Percentiles rank a stretch among this genome's conserved stretches.
These are phyloP conservation scores for Stephania cephalantha DNA, from an alignment of 164 flowering plant genomes.

Conservation along the genomic window DNA sequence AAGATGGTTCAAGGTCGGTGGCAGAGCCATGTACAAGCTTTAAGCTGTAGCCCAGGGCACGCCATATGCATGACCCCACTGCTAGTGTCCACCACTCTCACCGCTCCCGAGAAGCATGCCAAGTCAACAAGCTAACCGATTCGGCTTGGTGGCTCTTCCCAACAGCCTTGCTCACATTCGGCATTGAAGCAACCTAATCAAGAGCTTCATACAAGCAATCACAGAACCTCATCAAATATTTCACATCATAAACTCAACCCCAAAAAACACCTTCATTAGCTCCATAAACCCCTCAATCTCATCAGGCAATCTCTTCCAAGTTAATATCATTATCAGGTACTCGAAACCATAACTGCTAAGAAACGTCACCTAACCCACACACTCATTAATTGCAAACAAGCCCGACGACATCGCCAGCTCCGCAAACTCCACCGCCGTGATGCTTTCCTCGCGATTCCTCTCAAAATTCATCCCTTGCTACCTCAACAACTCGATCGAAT, in stretches of 20 bases:
- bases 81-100: too few relatives aligned
- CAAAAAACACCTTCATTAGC: slow-evolving; percentile 29
- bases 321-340: slow-evolving; percentile 42
- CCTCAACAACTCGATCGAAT: slow-evolving; percentile 39
- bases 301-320: slow-evolving; percentile 27
- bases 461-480: slow-evolving; percentile 50
- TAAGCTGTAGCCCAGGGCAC: too few relatives aligned
- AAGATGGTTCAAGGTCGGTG: too few relatives aligned
- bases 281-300: slow-evolving; percentile 29
- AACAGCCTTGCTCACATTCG: slow-evolving; percentile 31
- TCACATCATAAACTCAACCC: slow-evolving; percentile 44
- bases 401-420: slow-evolving; percentile 53
- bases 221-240: slow-evolving; percentile 42
- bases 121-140: slow-evolving; percentile 50
- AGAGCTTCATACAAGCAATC: slow-evolving; percentile 37
- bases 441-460: slow-evolving; percentile 29
- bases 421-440: slow-evolving; percentile 37
- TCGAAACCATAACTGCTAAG: slow-evolving; percentile 56
- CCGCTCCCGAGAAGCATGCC: slow-evolving; percentile 34
- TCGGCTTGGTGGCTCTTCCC: slow-evolving; percentile 67
- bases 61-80: too few relatives aligned
- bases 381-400: slow-evolving; percentile 38
- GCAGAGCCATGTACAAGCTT: too few relatives aligned
- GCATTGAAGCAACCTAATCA: slow-evolving; percentile 26
- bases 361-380: slow-evolving; percentile 56